Conservation (phyloP, 1,284 basidiomycete species). For the Ustilago xerochloae region DNA sequence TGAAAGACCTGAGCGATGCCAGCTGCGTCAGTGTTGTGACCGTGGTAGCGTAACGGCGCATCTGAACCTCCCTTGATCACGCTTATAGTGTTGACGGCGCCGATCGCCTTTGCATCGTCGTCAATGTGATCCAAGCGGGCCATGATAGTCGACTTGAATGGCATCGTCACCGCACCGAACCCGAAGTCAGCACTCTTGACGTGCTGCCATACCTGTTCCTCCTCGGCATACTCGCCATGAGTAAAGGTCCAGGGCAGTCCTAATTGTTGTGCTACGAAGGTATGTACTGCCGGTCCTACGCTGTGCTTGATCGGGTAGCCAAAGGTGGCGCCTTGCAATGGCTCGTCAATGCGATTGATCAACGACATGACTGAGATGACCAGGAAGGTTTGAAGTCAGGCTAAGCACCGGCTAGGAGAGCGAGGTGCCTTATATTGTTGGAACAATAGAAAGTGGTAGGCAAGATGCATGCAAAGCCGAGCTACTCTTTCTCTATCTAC, state of each 20-base stretch:
- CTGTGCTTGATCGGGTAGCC: conserved; percentile 16
- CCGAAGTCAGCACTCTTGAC: conserved; percentile 4
- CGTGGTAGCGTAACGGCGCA: conserved; percentile 1
- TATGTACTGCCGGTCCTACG: conserved; percentile 11
- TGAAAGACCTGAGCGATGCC: conserved; percentile 11
- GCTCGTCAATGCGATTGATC: conserved; percentile 8
- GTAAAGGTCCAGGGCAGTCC: conserved; percentile 9
- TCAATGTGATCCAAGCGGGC: conserved; percentile 2
- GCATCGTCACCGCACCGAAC: conserved; percentile 9
- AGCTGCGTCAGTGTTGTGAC: conserved; percentile 11
- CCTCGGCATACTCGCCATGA: conserved; percentile 9
- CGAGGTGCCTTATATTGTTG: too few relatives aligned
- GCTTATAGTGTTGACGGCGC: conserved; percentile 13
- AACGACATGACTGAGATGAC: conserved; percentile 9
- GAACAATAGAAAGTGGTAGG: too few relatives aligned
- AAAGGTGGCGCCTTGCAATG: conserved; percentile 6
- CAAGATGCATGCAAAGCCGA: too few relatives aligned
- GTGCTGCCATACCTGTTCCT: conserved; percentile 10
- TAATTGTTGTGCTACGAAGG: conserved; percentile 3
- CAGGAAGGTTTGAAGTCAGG: too few relatives aligned
- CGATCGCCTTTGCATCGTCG: conserved; percentile 6
- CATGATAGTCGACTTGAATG: conserved; percentile 13
- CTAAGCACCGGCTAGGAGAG: too few relatives aligned
- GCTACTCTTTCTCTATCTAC: too few relatives aligned
- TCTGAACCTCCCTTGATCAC: conserved; percentile 1